Evolutionary conservation across 495 filamentous ascomycete genomes (phyloP).

Genomic region (Podospora australis): DNA sequence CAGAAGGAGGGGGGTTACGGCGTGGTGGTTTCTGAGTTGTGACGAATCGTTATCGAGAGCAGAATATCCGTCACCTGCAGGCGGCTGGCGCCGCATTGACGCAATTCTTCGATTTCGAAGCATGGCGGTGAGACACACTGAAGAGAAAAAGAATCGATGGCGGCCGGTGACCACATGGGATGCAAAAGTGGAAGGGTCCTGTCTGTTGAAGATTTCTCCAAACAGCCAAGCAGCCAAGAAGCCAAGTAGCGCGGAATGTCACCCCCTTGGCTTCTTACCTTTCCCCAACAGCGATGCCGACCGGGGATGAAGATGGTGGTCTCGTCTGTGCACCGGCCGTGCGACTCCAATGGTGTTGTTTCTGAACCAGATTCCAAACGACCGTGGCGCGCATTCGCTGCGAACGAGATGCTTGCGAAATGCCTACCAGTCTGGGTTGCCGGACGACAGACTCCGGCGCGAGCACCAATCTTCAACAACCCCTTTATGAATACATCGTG

Average conservation of each 20-base stretch:
- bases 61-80: not conserved
- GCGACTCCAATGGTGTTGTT: constrained; percentile 10
- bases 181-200: not conserved
- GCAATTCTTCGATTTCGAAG: constrained; percentile 3
- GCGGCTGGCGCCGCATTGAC: constrained; percentile 10
- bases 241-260: constrained; percentile 1
- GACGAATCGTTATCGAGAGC: not conserved
- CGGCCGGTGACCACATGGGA: constrained; percentile 5
- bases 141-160: too few species aligned
- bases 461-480: not conserved
- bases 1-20: too few species aligned
- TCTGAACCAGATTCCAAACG: not conserved
- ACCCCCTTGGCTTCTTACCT: not conserved
- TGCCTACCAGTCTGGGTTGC: not conserved
- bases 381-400: too few species aligned
- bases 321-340: constrained; percentile 6
- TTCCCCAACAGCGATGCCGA: not conserved
- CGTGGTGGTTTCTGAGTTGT: not conserved
- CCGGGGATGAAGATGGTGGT: not conserved
- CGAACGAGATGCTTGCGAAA: too few species aligned
- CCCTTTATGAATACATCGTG: not conserved
- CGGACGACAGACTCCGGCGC: not conserved
- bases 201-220: not conserved
- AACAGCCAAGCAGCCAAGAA: not conserved
- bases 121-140: constrained; percentile 5